Conservation (phyloP, 352 stramenopile species). For the Phytopythium boreale region DNA sequence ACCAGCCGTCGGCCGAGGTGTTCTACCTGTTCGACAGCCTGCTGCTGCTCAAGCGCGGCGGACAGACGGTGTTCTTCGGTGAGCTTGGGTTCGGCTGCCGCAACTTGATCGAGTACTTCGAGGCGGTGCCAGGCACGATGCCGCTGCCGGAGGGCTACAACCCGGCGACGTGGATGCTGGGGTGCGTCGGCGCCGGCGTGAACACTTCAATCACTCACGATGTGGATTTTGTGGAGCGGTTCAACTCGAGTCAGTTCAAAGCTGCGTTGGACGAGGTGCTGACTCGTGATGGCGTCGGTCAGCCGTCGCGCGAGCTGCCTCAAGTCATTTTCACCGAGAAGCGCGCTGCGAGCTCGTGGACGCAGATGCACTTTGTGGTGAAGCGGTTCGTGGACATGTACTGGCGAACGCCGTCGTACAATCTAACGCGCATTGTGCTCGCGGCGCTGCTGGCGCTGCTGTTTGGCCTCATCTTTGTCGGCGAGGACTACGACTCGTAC, state of each 20-base stretch:
- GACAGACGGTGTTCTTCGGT: slow-evolving; percentile 35
- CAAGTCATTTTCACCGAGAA: slow-evolving; percentile 18
- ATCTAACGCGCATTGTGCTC: slow-evolving; percentile 48
- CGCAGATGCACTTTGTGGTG: slow-evolving; percentile 8
- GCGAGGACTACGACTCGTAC: slow-evolving; percentile 29
- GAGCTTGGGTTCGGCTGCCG: slow-evolving; percentile 8
- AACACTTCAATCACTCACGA: slow-evolving; percentile 10
- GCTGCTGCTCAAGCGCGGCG: slow-evolving; percentile 55
- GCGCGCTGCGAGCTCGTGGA: slow-evolving; percentile 13
- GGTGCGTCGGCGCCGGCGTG: slow-evolving; percentile 36
- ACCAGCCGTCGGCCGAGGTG: slow-evolving; percentile 82
- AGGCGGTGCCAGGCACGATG: slow-evolving; percentile 9
- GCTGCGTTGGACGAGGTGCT: slow-evolving; percentile 7
- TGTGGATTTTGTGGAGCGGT: slow-evolving; percentile 16
- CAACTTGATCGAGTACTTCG: slow-evolving; percentile 32
- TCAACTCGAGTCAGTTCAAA: slow-evolving; percentile 14
- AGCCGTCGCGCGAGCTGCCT: slow-evolving; percentile 11
- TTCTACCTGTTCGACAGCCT: slow-evolving; percentile 78
- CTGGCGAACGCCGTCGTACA: slow-evolving; percentile 19
- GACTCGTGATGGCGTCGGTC: slow-evolving; percentile 15
- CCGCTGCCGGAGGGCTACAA: slow-evolving; percentile 37
- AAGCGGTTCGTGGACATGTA: slow-evolving; percentile 48
- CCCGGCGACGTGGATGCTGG: slow-evolving; percentile 15
- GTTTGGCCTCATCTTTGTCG: slow-evolving; percentile 54
- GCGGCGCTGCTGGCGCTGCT: slow-evolving; percentile 56